phyloP scores from a whole-genome alignment of 1,284 basidiomycete genomes.

The Apiotrichum mycotoxinovorans region DNA sequence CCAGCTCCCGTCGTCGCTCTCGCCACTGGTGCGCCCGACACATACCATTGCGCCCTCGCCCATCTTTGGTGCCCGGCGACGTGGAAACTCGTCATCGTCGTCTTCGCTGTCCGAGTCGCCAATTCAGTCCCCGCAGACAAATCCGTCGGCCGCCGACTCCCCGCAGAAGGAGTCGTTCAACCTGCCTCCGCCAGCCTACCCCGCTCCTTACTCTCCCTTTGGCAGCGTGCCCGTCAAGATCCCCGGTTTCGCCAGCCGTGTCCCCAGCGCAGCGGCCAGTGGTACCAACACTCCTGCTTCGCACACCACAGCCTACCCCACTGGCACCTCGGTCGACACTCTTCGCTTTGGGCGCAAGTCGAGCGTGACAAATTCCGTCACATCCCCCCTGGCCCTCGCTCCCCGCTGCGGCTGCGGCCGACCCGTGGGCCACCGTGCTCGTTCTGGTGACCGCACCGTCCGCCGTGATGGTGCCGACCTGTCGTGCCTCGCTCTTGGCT shows the following conservation, averaged over 20 bases:
- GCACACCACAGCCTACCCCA: constrained; percentile 22
- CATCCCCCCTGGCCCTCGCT: constrained; percentile 42
- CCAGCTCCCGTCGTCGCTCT: constrained; percentile 35
- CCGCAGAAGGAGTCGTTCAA: constrained; percentile 43
- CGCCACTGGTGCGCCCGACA: constrained; percentile 34
- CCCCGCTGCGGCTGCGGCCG: constrained; percentile 45
- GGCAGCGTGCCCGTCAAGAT: constrained; percentile 44
- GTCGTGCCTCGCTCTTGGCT: constrained; percentile 33
- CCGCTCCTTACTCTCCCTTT: constrained; percentile 20
- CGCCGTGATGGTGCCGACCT: constrained; percentile 14
- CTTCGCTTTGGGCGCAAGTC: constrained; percentile 46
- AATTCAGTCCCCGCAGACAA: constrained; percentile 42
- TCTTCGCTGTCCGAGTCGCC: constrained; percentile 43
- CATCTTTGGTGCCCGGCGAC: constrained; percentile 22
- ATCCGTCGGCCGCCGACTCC: constrained; percentile 34
- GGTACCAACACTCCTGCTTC: constrained; percentile 15
- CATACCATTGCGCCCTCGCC: constrained; percentile 36
- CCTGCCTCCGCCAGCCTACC: constrained; percentile 45
- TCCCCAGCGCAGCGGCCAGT: constrained; percentile 10
- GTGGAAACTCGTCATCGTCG: constrained; percentile 30
- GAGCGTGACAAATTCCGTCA: constrained; percentile 40
- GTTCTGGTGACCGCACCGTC: constrained; percentile 14
- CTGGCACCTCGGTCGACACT: constrained; percentile 41
- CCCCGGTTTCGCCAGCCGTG: constrained; percentile 20
- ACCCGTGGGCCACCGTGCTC: constrained; percentile 32